Evolutionary conservation across 2,329 filamentous ascomycete species (phyloP).

Genomic region (Dothiorella sarmentorum): DNA sequence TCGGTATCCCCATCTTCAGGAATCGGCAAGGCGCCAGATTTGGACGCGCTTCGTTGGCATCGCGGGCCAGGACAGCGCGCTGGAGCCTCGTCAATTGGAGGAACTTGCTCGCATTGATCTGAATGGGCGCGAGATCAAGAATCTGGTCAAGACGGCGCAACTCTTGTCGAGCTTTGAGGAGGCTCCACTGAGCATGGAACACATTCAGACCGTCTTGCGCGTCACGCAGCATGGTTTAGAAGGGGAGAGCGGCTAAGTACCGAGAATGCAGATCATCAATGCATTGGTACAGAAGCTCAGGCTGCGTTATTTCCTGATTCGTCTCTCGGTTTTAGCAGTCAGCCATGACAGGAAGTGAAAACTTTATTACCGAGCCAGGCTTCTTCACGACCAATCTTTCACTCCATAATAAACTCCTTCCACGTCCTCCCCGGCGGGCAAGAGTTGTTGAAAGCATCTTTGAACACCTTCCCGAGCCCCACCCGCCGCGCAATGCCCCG

Average conservation of each 20-base stretch:
- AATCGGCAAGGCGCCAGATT: background rate
- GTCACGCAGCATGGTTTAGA: too few relatives aligned
- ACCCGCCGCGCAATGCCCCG: constrained; percentile 27
- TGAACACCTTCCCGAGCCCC: constrained; percentile 35
- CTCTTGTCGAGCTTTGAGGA: background rate
- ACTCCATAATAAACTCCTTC: constrained; percentile 26
- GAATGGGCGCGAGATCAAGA: background rate
- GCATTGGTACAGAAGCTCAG: too few relatives aligned
- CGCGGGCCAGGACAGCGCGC: background rate
- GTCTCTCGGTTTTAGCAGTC: too few relatives aligned
- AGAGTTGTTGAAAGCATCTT: constrained; percentile 26
- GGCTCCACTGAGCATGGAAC: background rate
- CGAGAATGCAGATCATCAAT: too few relatives aligned
- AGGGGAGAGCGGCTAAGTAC: too few relatives aligned
- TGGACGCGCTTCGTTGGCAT: background rate
- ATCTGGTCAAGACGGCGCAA: background rate
- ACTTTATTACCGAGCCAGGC: too few relatives aligned
- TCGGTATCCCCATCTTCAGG: constrained; percentile 6
- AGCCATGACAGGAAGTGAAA: too few relatives aligned
- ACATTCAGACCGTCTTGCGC: background rate
- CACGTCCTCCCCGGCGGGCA: constrained; percentile 20
- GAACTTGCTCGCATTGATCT: background rate
- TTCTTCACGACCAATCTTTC: too few relatives aligned
- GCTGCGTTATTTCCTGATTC: too few relatives aligned
- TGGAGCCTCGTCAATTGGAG: background rate